Evolutionary conservation across 768 basidiomycete species (phyloP).

Genomic region (Calocera viscosa): DNA sequence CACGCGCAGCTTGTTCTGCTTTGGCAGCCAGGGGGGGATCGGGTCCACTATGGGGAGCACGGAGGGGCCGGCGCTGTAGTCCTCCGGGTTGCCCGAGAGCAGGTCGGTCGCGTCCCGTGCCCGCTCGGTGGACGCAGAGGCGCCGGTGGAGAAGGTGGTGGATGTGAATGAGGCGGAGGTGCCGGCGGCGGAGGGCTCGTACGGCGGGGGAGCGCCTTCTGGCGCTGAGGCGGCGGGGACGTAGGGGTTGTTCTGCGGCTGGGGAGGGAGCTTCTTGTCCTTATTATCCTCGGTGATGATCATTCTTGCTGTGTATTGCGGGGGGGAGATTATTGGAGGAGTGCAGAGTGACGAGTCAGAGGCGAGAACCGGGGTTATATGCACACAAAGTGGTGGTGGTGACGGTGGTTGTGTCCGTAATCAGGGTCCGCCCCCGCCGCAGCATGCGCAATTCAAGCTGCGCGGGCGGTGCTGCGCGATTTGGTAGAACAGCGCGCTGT

Average conservation of each 20-base stretch:
- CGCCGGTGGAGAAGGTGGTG: neutral
- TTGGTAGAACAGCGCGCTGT: no score
- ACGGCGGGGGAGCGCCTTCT: neutral
- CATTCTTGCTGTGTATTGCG: neutral
- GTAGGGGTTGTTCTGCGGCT: neutral
- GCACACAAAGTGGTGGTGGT: no score
- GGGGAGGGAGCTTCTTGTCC: neutral
- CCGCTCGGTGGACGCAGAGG: neutral
- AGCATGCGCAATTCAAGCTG: no score
- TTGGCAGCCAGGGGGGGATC: neutral
- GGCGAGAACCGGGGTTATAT: no score
- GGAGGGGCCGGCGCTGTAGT: neutral
- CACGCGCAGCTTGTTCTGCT: neutral
- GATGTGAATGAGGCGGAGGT: neutral
- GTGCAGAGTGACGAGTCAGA: no score
- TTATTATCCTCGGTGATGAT: slow-evolving; percentile 2
- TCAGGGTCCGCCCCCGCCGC: no score
- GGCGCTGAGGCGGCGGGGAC: neutral
- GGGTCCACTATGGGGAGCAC: neutral
- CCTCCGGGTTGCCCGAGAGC: neutral
- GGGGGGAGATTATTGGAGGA: no score
- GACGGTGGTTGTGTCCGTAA: no score
- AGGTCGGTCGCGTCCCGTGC: neutral
- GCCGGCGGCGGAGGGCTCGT: neutral
- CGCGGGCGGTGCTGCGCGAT: no score